Evolutionary conservation across 305 asterid species (phyloP).

Genomic region (Fraxinus albicans): DNA sequence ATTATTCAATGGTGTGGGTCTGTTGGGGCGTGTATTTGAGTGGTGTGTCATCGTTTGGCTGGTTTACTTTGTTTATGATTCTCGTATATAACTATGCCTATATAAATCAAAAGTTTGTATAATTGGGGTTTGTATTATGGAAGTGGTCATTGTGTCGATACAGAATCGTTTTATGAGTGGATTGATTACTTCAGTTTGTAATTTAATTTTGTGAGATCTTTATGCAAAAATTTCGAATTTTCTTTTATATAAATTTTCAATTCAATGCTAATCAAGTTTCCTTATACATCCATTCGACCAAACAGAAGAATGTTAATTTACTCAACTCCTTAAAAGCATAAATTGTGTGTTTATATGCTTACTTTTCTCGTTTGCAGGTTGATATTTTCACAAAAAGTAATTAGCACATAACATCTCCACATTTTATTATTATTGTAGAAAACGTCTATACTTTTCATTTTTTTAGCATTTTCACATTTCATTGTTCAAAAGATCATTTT

Average conservation of each 20-base stretch:
- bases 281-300: neutral
- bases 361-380: too few species aligned
- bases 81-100: neutral
- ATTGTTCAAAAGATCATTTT: too few species aligned
- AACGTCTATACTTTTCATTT: too few species aligned
- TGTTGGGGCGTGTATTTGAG: constrained; percentile 23
- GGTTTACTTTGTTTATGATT: constrained; percentile 1
- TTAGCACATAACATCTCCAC: too few species aligned
- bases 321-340: too few species aligned
- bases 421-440: too few species aligned
- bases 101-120: constrained; percentile 1
- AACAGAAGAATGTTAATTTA: neutral
- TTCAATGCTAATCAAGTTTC: neutral
- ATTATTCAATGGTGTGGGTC: constrained; percentile 3
- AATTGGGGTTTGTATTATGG: neutral
- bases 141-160: neutral
- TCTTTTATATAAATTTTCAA: neutral
- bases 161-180: neutral
- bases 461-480: too few species aligned
- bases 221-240: neutral
- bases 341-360: too few species aligned
- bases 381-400: too few species aligned
- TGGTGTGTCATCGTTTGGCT: constrained; percentile 18
- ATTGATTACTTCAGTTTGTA: constrained; percentile 21
- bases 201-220: neutral